Evolutionary conservation across 1,139 yeast genomes (phyloP).

Genomic region (Geotrichum bryndzae): DNA sequence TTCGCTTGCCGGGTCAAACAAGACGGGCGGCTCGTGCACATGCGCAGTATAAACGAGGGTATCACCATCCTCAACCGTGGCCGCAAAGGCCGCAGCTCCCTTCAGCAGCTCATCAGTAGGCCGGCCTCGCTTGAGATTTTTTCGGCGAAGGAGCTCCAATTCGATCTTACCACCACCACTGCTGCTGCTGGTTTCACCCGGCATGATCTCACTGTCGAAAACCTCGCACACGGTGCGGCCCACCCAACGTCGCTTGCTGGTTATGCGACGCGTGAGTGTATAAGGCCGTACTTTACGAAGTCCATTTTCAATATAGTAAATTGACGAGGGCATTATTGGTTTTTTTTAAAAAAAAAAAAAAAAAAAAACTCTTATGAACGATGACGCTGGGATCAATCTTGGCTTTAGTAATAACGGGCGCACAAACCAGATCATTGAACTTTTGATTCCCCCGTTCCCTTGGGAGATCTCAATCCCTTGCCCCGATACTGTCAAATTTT

Average conservation of each 20-base stretch:
- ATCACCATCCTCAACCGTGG: slow-evolving; percentile 4
- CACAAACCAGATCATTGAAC: too few relatives aligned
- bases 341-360: neutral
- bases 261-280: slow-evolving; percentile 1
- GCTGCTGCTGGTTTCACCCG: neutral
- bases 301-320: slow-evolving; percentile 13
- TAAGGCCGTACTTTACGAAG: slow-evolving; percentile 15
- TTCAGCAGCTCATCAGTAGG: neutral
- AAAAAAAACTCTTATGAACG: too few relatives aligned
- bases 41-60: slow-evolving; percentile 6
- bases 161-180: neutral
- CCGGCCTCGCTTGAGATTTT: neutral
- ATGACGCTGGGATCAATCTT: too few relatives aligned
- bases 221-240: slow-evolving; percentile 7
- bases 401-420: too few relatives aligned
- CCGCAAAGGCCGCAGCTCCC: neutral
- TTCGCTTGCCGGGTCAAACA: neutral
- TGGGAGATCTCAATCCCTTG: too few relatives aligned
- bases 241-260: slow-evolving; percentile 16
- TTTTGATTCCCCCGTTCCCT: too few relatives aligned
- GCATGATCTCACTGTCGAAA: neutral
- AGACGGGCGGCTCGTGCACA: slow-evolving; percentile 18
- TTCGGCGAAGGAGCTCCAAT: neutral
- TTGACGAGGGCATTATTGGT: slow-evolving; percentile 1
- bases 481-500: too few relatives aligned